These are phyloP conservation scores for Fraxinus americana DNA, from an alignment of 257 asterid genomes.

Conservation along the genomic window DNA sequence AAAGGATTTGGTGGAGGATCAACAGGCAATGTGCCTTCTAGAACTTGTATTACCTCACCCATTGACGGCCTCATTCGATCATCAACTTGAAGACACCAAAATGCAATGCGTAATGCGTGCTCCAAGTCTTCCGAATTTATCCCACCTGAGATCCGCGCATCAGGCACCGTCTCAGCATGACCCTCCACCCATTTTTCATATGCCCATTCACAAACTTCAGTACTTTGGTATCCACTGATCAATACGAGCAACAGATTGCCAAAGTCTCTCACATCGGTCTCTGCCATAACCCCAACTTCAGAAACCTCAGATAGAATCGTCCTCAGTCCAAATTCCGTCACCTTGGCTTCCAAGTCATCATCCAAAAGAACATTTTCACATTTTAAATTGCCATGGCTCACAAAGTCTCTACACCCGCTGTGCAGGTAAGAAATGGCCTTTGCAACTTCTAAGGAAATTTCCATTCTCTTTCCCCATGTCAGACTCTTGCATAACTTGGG, in stretches of 20 bases:
- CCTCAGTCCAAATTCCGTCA: slow-evolving; percentile 41
- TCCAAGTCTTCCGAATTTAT: slow-evolving; percentile 36
- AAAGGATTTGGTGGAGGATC: slow-evolving; percentile 42
- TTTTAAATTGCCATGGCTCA: slow-evolving; percentile 46
- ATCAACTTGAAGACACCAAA: slow-evolving; percentile 48
- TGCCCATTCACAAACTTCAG: slow-evolving; percentile 32
- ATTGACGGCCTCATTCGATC: slow-evolving; percentile 44
- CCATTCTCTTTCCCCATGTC: slow-evolving; percentile 41
- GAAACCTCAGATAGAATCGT: slow-evolving; percentile 26
- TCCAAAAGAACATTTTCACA: slow-evolving; percentile 47
- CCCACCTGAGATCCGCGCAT: slow-evolving; percentile 31
- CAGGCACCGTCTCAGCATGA: slow-evolving; percentile 26
- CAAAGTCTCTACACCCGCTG: slow-evolving; percentile 43
- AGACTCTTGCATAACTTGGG: slow-evolving; percentile 41
- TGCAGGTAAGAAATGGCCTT: slow-evolving; percentile 46
- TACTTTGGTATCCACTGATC: slow-evolving; percentile 36
- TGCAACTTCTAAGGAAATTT: slow-evolving; percentile 42
- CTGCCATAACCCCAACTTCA: slow-evolving; percentile 23
- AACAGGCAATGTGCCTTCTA: slow-evolving; percentile 39
- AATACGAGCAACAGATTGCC: slow-evolving; percentile 37
- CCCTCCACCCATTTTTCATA: slow-evolving; percentile 31
- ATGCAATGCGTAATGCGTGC: slow-evolving; percentile 38
- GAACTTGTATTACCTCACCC: slow-evolving; percentile 44
- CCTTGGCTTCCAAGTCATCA: slow-evolving; percentile 42
- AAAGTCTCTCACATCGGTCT: slow-evolving; percentile 38